Percentiles rank a stretch among this genome's conserved stretches.
Evolutionary conservation across 1,284 basidiomycete species (phyloP).

Genomic region (Moesziomyces aphidis): DNA sequence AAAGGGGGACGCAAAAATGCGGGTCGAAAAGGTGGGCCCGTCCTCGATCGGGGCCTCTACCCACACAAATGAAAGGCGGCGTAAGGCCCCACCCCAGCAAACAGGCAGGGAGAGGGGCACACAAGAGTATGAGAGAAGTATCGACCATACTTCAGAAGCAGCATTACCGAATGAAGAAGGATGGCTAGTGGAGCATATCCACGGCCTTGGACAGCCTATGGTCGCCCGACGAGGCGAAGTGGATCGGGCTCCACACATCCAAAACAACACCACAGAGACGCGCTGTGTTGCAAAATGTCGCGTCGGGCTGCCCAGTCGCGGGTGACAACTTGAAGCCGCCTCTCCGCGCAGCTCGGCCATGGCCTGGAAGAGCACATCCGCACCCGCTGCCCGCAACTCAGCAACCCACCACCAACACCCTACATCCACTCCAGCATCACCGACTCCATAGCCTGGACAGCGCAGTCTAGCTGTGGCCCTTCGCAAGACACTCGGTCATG

Average conservation of each 20-base stretch:
- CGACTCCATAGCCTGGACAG: neutral
- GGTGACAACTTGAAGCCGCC: neutral
- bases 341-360: slow-evolving; percentile 1
- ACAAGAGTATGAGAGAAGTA: too few species aligned
- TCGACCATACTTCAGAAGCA: too few species aligned
- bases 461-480: too few species aligned
- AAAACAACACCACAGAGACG: slow-evolving; percentile 4
- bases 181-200: too few species aligned
- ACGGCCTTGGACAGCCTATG: too few species aligned
- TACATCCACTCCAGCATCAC: neutral
- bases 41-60: too few species aligned
- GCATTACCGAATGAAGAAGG: too few species aligned
- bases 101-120: too few species aligned
- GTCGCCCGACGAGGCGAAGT: neutral
- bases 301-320: slow-evolving; percentile 7
- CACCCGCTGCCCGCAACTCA: slow-evolving; percentile 6
- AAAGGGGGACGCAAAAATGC: slow-evolving; percentile 7
- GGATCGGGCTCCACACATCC: neutral
- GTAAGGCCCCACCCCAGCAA: too few species aligned
- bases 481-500: slow-evolving; percentile 6
- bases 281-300: slow-evolving; percentile 9
- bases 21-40: neutral
- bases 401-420: slow-evolving; percentile 8
- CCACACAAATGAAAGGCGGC: too few species aligned
- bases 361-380: neutral